A percentile compares a stretch with the other conserved stretches of the same genome.
These are phyloP conservation scores for Calonectria leucothoes DNA, from an alignment of 2,329 filamentous ascomycete species.

Conservation along the genomic window DNA sequence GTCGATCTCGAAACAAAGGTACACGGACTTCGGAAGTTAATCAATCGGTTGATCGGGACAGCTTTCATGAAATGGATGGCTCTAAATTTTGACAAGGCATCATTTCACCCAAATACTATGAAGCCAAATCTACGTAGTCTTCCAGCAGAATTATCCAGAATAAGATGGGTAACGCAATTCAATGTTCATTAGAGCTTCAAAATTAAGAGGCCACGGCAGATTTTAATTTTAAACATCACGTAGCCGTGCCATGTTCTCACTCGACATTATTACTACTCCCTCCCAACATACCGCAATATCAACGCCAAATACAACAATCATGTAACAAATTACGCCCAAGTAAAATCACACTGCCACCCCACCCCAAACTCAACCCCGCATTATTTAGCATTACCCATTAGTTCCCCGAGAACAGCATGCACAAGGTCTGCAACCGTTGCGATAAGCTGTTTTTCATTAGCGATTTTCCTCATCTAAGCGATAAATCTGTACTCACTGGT, in stretches of 20 bases:
- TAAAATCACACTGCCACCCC: neutral
- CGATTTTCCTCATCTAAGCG: rapidly evolving
- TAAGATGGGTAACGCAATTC: neutral
- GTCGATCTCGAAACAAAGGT: neutral
- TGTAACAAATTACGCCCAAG: neutral
- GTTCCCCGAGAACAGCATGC: slow-evolving; percentile 45
- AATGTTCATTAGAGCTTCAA: neutral
- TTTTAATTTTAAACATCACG: neutral
- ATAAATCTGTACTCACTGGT: slow-evolving; percentile 26
- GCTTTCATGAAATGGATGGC: neutral
- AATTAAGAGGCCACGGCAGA: neutral
- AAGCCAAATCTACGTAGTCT: neutral
- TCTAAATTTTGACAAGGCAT: neutral
- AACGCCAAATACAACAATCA: neutral
- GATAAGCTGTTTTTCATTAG: slow-evolving; percentile 40
- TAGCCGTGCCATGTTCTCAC: neutral
- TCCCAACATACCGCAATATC: neutral
- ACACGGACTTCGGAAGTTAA: neutral
- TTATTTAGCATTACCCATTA: slow-evolving; percentile 38
- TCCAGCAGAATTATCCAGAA: neutral
- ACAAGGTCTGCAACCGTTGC: slow-evolving; percentile 48
- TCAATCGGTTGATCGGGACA: neutral
- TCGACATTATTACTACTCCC: neutral
- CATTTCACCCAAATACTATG: neutral
- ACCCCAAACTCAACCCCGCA: neutral